These are phyloP conservation scores for Tephrocybe sp. DNA, from an alignment of 768 basidiomycete species.

Conservation along the genomic window DNA sequence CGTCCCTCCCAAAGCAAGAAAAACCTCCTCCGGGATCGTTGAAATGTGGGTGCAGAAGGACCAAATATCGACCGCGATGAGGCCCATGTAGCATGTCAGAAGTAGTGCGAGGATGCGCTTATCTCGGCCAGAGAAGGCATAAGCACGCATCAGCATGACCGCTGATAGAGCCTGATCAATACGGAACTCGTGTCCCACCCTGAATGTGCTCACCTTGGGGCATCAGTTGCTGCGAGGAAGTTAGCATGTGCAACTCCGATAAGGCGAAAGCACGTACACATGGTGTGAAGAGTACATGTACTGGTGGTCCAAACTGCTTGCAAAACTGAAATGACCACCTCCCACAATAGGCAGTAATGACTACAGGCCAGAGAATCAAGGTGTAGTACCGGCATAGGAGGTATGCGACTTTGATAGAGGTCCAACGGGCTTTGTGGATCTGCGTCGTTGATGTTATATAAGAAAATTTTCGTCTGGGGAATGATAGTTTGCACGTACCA, in stretches of 20 bases:
- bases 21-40: slow-evolving; percentile 22
- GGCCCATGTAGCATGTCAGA: slow-evolving; percentile 27
- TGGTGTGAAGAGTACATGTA: slow-evolving; percentile 33
- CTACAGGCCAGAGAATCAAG: slow-evolving; percentile 33
- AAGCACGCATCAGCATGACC: slow-evolving; percentile 45
- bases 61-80: slow-evolving; percentile 36
- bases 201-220: slow-evolving; percentile 32
- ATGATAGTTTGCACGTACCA: slow-evolving; percentile 25
- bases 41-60: slow-evolving; percentile 31
- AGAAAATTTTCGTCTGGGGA: not conserved
- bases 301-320: slow-evolving; percentile 24
- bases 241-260: not conserved
- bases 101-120: slow-evolving; percentile 28
- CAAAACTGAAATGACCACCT: slow-evolving; percentile 32
- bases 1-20: slow-evolving; percentile 23
- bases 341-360: slow-evolving; percentile 38
- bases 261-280: slow-evolving; percentile 21
- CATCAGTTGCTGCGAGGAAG: slow-evolving; percentile 34
- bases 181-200: not conserved
- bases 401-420: slow-evolving; percentile 38
- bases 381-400: slow-evolving; percentile 44
- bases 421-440: slow-evolving; percentile 37
- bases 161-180: slow-evolving; percentile 19
- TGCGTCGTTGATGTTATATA: slow-evolving; percentile 13
- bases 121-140: slow-evolving; percentile 40